Evolutionary conservation across 78 protist species (phyloP).

Genomic region (Polysphondylium violaceum): DNA sequence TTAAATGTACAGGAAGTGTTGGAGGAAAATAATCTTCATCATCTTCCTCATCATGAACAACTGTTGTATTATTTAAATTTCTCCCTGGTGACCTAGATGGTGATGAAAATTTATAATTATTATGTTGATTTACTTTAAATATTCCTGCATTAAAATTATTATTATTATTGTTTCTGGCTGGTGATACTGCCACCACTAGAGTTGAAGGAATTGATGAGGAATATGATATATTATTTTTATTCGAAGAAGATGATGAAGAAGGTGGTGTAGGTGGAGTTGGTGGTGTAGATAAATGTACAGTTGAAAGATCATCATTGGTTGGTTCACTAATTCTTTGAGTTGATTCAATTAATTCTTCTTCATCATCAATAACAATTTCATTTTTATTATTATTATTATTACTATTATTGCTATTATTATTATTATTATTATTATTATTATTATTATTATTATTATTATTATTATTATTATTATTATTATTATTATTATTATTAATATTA

Average conservation of each 20-base stretch:
- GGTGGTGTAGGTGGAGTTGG: constrained; percentile 20
- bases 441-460: neutral
- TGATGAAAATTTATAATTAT: neutral
- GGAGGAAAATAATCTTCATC: constrained; percentile 12
- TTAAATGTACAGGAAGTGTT: constrained; percentile 5
- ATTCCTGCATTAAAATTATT: constrained; percentile 6
- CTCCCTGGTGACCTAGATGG: no score
- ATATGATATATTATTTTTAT: neutral
- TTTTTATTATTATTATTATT: neutral
- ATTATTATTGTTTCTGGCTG: neutral
- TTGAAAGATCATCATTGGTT: neutral
- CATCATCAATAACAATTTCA: neutral
- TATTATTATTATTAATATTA: neutral
- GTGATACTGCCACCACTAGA: neutral
- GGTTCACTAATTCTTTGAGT: neutral
- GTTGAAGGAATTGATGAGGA: constrained; percentile 20
- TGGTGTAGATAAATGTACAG: neutral
- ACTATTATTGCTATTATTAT: constrained; percentile 6
- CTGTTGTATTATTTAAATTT: no score
- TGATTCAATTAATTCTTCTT: constrained; percentile 10
- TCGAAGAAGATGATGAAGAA: neutral
- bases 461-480: neutral
- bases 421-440: constrained; percentile 17
- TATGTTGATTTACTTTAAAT: neutral
- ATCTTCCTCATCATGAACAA: neutral